These are phyloP conservation scores for Tetrapyrgos nigripes DNA, from an alignment of 1,284 basidiomycete species.

Conservation along the genomic window DNA sequence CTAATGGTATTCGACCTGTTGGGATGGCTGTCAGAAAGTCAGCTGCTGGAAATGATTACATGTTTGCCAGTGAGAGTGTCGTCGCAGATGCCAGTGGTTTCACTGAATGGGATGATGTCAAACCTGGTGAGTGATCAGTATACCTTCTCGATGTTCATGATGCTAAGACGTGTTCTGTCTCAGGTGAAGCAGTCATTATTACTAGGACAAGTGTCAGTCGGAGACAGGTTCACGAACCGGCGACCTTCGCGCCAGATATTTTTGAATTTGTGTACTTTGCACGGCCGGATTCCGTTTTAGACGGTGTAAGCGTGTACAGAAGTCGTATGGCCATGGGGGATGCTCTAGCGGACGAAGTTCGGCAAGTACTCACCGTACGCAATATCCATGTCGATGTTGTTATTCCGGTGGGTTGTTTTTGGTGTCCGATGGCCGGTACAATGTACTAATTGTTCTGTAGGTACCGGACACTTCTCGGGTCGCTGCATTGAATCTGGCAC, in stretches of 20 bases:
- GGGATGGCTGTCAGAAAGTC: constrained; percentile 79
- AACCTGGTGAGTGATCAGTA: constrained; percentile 66
- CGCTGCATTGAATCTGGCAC: constrained; percentile 94
- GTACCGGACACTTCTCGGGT: constrained; percentile 97
- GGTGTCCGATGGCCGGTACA: constrained; percentile 4
- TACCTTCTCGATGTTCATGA: neutral
- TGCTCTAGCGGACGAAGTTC: constrained; percentile 88
- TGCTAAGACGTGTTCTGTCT: constrained; percentile 5
- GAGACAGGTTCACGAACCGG: constrained; percentile 73
- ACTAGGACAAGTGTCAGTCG: constrained; percentile 80
- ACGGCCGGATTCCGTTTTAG: constrained; percentile 96
- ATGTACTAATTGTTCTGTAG: constrained; percentile 40
- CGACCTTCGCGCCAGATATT: constrained; percentile 95
- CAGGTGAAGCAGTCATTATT: constrained; percentile 95
- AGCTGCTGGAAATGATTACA: constrained; percentile 76
- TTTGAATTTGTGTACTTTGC: constrained; percentile 99
- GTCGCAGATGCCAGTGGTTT: constrained; percentile 96
- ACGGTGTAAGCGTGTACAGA: constrained; percentile 97
- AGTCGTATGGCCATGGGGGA: constrained; percentile 99
- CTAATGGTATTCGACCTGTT: constrained; percentile 96
- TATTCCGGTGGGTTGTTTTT: constrained; percentile 78
- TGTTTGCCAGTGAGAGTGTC: constrained; percentile 95
- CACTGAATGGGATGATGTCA: constrained; percentile 92
- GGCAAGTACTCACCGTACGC: constrained; percentile 73
- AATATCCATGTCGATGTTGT: constrained; percentile 90